Conservation (phyloP, 371 early-diverging fungal species). For the Mortierella sp. region DNA sequence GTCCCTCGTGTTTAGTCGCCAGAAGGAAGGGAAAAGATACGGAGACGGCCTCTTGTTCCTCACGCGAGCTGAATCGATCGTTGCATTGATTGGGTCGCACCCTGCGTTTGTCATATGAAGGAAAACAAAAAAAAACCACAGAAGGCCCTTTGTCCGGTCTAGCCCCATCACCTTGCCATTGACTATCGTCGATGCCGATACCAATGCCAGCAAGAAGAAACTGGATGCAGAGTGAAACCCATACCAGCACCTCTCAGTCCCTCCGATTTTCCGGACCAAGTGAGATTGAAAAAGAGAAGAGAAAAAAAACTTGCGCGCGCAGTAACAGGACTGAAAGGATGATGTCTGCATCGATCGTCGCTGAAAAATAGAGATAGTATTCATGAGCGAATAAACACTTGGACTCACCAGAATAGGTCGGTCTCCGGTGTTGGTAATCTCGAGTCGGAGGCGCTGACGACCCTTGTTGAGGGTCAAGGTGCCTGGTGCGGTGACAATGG, state of each 20-base stretch:
- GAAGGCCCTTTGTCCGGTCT: background rate
- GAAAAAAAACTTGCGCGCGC: background rate
- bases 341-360: background rate
- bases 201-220: background rate
- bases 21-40: background rate
- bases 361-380: background rate
- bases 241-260: background rate
- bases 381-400: background rate
- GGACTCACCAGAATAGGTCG: slow-evolving; percentile 84
- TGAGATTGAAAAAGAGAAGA: background rate
- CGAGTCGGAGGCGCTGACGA: slow-evolving; percentile 72
- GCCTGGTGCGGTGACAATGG: slow-evolving; percentile 72
- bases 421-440: slow-evolving; percentile 92
- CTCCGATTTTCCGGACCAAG: background rate
- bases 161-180: background rate
- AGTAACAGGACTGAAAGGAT: background rate
- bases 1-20: background rate
- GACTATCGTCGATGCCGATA: background rate
- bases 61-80: background rate
- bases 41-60: background rate
- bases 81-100: background rate
- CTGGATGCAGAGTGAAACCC: background rate
- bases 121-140: background rate
- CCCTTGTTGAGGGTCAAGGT: slow-evolving; percentile 79
- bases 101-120: background rate